Base-by-base conservation (phyloP, 2,329 filamentous ascomycete genomes). In the Aspergillus pseudonomiae region DNA sequence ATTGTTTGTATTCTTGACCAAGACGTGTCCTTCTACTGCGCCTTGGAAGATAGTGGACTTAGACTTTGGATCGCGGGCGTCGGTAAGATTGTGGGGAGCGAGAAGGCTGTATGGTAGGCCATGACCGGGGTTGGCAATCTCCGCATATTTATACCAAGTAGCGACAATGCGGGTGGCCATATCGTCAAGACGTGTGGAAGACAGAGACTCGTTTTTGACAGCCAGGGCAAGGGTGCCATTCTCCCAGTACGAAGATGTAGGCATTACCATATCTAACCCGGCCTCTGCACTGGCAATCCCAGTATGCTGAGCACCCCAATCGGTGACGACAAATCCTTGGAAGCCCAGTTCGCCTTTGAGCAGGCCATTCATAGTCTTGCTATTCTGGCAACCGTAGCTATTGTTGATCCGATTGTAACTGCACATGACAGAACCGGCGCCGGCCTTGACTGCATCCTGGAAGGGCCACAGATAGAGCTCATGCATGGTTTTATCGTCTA, bases 321-420 rank as follows among this genome's bases (percentile, higher is more conserved):
- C 92, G 19, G 86, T 88, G 84, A 92, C 89, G 64, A 94, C 85
- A 70, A 92, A 93, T 0, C 91, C 91, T 71, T 94, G 90, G 80
- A 94, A 94, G 50, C 90, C 91, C 1, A 94, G 83, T 76, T 94
- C 92, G 32, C 86, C 86, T 80, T 94, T 94, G 66, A 95, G 82
- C 9, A 94, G 78, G 4, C 46, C 46, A 21, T 52, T 52, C 46
- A 57, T 89, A 88, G 73, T 95, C 93, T 52, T 52, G 46, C 46
- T 52, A 52, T 52, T 52, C 14, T 52, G 46, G 7, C 46, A 52
- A 30, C 26, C 46, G 19, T 52, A 52, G 46, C 46, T 52, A 19
- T 52, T 92, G 81, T 95, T 95, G 77, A 93, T 74, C 70, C 70
- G 68, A 34, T 73, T 69, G 32, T 73, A 73, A 5, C 60, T 63